Evolutionary conservation across 805 yeast species (phyloP), one percentile per base, ranked within the genome.

Genomic region (Zygotorulaspora chibaensis): DNA sequence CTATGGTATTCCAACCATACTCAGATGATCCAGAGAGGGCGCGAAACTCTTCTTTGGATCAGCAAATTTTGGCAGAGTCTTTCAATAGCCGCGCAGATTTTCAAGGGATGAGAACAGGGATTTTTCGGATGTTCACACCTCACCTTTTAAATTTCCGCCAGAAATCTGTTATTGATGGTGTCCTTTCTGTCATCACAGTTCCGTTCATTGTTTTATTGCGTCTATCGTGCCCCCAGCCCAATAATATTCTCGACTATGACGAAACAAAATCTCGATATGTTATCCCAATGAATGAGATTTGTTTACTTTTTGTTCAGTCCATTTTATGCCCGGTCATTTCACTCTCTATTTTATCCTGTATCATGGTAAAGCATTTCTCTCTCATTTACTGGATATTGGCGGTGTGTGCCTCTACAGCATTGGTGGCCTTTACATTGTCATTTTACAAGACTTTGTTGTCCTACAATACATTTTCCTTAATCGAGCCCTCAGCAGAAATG

Each of bases 191-290:
- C 0, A 15, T 64, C 2, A 66, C 69, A 10, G 51, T 64, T 3
- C 74, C 74, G 11, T 57, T 67, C 18, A 61, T 69, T 1, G 45
- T 70, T 2, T 8, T 66, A 1, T 50, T 70, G 4, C 59, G 66
- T 37, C 34, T 69, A 10, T 64, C 72, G 10, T 59, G 72, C 30
- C 76, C 76, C 1, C 57, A 56, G 36, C 48, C 55, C 16, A 57
- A 56, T 11, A 55, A 60, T n/a, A 40, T 60, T 8, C 20, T 56
- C 7, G 61, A 60, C 9, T 63, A 55, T 37, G 58, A 58, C 31
- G 56, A 56, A 11, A 38, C 47, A 2, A 44, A 53, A n/a, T 54
- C 59, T 8, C 50, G 48, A 29, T 57, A 54, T 34, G 9, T 50
- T 3, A 41, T 59, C 8, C 46, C 61, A 26, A 50, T 47, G 9